Evolutionary conservation across 352 stramenopile genomes (phyloP).

Genomic region (Phytophthora pisi): DNA sequence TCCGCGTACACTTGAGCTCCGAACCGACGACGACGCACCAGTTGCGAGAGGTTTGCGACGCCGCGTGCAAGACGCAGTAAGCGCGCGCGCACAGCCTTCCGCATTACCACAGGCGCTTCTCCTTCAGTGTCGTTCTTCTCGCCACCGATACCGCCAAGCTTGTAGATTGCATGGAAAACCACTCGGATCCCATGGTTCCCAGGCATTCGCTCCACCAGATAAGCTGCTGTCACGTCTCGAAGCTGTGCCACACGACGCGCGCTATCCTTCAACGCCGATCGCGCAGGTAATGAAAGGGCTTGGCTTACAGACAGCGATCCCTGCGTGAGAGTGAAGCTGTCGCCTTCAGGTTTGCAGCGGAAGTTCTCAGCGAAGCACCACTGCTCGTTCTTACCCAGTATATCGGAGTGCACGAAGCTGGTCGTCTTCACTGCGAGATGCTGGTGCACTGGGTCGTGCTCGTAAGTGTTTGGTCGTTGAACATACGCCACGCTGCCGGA

Average conservation of each 20-base stretch:
- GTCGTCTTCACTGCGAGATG: conserved; percentile 37
- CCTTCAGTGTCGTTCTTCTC: conserved; percentile 5
- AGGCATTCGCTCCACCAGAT: conserved; percentile 36
- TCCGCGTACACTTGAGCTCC: conserved; percentile 40
- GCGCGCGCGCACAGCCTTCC: conserved; percentile 16
- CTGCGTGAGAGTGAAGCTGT: conserved; percentile 35
- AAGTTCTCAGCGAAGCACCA: conserved; percentile 48
- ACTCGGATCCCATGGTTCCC: conserved; percentile 35
- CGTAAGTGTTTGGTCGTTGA: conserved; percentile 7
- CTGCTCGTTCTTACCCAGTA: conserved; percentile 48
- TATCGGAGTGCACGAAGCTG: conserved; percentile 41
- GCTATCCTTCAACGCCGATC: conserved; percentile 14
- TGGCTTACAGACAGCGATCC: conserved; percentile 17
- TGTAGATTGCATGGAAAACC: conserved; percentile 43
- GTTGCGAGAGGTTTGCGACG: conserved; percentile 23
- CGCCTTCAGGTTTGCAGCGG: conserved; percentile 11
- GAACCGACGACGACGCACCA: conserved; percentile 39
- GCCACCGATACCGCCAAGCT: background rate
- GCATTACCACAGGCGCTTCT: background rate
- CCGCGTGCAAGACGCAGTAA: conserved; percentile 32
- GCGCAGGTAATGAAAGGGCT: conserved; percentile 16
- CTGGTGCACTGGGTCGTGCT: conserved; percentile 11
- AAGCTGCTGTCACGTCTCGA: conserved; percentile 32
- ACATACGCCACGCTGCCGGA: conserved; percentile 34
- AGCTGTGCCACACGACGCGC: conserved; percentile 45